Evolutionary conservation across 225 moss, liverwort and hornwort genomes (phyloP), one percentile per base, ranked within the genome.

Genomic region (Physcomitrellopsis africana): DNA sequence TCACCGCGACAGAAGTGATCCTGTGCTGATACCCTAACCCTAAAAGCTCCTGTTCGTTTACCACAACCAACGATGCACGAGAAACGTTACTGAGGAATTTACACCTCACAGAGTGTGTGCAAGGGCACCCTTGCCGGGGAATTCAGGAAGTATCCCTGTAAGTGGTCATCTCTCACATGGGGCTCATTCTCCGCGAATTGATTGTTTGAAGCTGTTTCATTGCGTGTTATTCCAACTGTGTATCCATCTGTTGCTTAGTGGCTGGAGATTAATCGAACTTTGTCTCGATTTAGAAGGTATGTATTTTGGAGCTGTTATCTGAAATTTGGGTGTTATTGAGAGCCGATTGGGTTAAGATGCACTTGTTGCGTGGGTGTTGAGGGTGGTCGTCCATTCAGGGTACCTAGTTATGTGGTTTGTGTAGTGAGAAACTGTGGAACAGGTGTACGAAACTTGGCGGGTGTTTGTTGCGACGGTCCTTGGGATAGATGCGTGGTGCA

Each of bases 21-120:
- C 48, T 11, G 23, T 22, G 70, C 10, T 70, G 66, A 71, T 78
- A 61, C 83, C 83, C 83, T 83, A 83, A 79, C 83, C 83, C 83
- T 83, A 83, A 49, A 42, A 51, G 62, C 16, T 16, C 10, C 23
- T 0, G 14, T 66, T 44, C 32, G 32, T 37, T 43, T 32, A 11
- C 15, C 12, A 8, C 52, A 18, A 22, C n/a, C 43, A 27, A 75
- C 11, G 65, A 43, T 10, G 0, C 3, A 4, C 17, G 13, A 0
- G 58, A 17, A 26, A 1, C 51, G 3, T 8, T 11, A 24, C 17
- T 12, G 19, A 26, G 53, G 68, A 67, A 55, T 81, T 64, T 47
- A 44, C 42, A 42, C 51, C 51, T 64, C 49, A 63, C 44, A 17
- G 67, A 29, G 68, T 52, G 18, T 11, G 32, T 37, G 68, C 51